Evolutionary conservation across 768 basidiomycete species (phyloP), one percentile per base, ranked within the genome.

Genomic region (Hygrocybe punicea): DNA sequence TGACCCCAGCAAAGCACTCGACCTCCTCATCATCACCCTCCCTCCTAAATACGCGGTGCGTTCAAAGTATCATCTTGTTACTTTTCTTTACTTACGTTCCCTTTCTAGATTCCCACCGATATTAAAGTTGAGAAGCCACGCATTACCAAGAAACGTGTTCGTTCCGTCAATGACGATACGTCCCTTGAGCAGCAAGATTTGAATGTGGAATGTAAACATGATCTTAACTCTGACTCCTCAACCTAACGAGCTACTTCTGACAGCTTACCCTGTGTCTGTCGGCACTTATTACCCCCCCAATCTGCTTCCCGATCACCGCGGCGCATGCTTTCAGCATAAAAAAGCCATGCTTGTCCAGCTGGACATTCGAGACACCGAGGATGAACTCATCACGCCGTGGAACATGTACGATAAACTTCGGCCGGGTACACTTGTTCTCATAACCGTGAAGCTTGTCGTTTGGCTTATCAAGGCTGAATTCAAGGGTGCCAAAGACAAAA

Each of bases 371-470:
- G 55, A 48, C 45, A 48, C 48, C 13, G 46, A 56, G 6, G 21
- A 33, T 13, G 17, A 46, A n/a, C 34, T 40, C 10, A 56, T 56
- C 16, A 16, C 58, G 19, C 55, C 54, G 24, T 59, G 58, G 58
- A 29, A 48, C 16, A 33, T 40, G 24, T 56, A 59, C 39, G 42
- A 55, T 34, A 39, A 56, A 24, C 34, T 59, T n/a, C 46, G 58
- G 6, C 40, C 29, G 16, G 58, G 58, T 14, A 59, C 58, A 14
- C 44, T 59, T 14, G 54, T 59, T n/a, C 24, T 56, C n/a, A 54
- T 50, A 24, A 16, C 13, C 14, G 36, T 49, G 6, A 17, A 39
- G 6, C 29, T 59, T 17, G 25, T 48, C 29, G 25, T 21, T 10
- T 59, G 42, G 21, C 19, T 48, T 29, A 17, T 49, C 36, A 24